A percentile compares a stretch with the other conserved stretches of the same genome.
phyloP scores from a whole-genome alignment of 2,329 filamentous ascomycete genomes.

The Sporothrix curviconia region DNA sequence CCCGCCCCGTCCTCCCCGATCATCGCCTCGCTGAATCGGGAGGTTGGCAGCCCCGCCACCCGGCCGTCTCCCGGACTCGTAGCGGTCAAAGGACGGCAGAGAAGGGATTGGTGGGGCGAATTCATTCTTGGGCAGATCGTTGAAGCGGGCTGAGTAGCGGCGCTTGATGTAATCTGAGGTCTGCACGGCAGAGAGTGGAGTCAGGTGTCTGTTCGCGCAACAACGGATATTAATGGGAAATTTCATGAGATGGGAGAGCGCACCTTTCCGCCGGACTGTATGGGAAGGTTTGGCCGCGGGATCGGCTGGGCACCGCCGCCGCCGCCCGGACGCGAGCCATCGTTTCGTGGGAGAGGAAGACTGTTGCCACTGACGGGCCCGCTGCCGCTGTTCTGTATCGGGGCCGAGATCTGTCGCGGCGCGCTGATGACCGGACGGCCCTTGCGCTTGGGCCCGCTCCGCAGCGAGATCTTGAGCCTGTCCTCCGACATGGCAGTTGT shows the following conservation, averaged over 20 bases:
- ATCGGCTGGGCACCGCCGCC: slow-evolving; percentile 25
- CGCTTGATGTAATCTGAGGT: slow-evolving; percentile 84
- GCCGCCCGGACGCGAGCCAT: slow-evolving; percentile 22
- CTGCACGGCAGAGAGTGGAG: slow-evolving; percentile 35
- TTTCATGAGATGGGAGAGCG: not conserved
- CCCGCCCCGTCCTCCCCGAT: slow-evolving; percentile 4
- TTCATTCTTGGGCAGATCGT: slow-evolving; percentile 67
- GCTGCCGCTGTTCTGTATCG: slow-evolving; percentile 48
- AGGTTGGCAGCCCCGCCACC: slow-evolving; percentile 40
- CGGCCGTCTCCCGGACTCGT: slow-evolving; percentile 37
- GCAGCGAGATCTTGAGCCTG: slow-evolving; percentile 55
- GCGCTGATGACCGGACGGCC: slow-evolving; percentile 56
- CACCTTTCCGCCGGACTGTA: slow-evolving; percentile 51
- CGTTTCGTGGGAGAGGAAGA: slow-evolving; percentile 14
- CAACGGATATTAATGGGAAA: too few relatives aligned
- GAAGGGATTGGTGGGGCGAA: slow-evolving; percentile 69
- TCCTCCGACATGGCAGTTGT: slow-evolving; percentile 51
- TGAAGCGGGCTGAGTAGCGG: slow-evolving; percentile 89
- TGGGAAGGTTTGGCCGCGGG: slow-evolving; percentile 42
- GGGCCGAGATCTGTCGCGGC: slow-evolving; percentile 56
- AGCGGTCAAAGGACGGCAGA: slow-evolving; percentile 55
- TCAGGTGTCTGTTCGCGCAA: too few relatives aligned
- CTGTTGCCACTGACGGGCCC: slow-evolving; percentile 21
- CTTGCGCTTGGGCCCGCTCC: slow-evolving; percentile 55
- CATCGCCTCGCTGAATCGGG: slow-evolving; percentile 43